Conservation (phyloP, 495 filamentous ascomycete species). For the Platismatia glauca region DNA sequence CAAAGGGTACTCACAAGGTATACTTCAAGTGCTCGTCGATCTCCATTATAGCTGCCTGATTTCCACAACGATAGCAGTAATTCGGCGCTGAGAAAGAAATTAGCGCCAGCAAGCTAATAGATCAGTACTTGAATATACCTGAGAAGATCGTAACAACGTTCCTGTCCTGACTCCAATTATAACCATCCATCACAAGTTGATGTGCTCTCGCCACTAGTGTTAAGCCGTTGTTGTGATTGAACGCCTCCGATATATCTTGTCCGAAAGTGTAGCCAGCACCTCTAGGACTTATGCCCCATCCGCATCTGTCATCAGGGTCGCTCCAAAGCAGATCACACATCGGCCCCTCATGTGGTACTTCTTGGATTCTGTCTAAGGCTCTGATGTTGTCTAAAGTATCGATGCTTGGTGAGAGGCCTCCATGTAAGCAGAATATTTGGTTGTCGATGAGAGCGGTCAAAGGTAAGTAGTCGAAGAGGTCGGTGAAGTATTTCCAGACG, state of each 20-base stretch:
- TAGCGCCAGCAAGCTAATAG: constrained; percentile 20
- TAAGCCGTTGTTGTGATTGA: constrained; percentile 99
- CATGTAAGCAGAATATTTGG: constrained; percentile 99
- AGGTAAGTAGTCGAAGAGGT: constrained; percentile 97
- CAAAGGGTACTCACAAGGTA: constrained; percentile 71
- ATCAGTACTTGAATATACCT: constrained; percentile 42
- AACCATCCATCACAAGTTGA: constrained; percentile 96
- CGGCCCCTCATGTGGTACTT: constrained; percentile 95
- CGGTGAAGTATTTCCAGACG: constrained; percentile 99
- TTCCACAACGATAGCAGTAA: constrained; percentile 97
- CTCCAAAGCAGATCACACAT: constrained; percentile 99
- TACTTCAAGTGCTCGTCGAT: constrained; percentile 99
- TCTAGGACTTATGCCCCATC: constrained; percentile 95
- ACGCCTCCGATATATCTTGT: constrained; percentile 98
- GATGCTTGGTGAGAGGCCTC: constrained; percentile 89
- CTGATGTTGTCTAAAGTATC: constrained; percentile 98
- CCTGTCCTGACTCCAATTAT: constrained; percentile 95
- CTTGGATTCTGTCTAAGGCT: constrained; percentile 90
- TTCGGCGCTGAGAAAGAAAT: constrained; percentile 60
- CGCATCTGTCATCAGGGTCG: constrained; percentile 95
- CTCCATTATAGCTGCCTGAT: constrained; percentile 99
- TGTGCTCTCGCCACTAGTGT: constrained; percentile 90
- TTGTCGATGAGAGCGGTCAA: constrained; percentile 98
- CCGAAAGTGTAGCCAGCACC: constrained; percentile 98
- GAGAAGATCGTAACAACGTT: constrained; percentile 99